Base-by-base conservation (phyloP, 345 rosid genomes). In the Erucastrum elatum region DNA sequence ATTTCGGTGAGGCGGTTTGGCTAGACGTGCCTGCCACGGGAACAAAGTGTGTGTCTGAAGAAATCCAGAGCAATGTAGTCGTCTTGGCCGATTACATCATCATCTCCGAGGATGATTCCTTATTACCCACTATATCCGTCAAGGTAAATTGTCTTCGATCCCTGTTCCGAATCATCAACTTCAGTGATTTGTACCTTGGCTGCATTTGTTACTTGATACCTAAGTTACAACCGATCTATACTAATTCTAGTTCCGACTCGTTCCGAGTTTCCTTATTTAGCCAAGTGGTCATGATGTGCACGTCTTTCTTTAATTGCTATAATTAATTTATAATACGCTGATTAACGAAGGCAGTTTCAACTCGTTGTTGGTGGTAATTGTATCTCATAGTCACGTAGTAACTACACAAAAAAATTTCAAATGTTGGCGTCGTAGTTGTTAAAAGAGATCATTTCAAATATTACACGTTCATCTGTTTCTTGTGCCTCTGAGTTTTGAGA, bases 31-130 rank as follows among this genome's bases (percentile, higher is more conserved):
- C 98, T 9, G 78, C 85, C 76, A 70, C 94, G 6, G 98, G 97
- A 62, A 86, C 93, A 76, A 94, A 94, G 88, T 94, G 98, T 71
- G 84, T 94, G 11, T 94, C 97, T 15, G 98, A 94, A 91, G 96
- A 91, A 84, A 94, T 94, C 76, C 94, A 89, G 56, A 84, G 65
- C 87, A 88, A 87, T 89, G 89, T 88, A 60, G 90, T 94, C 66
- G 97, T 94, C 71, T 78, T 94, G 72, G 91, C 87, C 4, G 90
- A 91, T 85, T 94, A 89, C 72, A 77, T 84, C 78, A 88, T 90
- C 65, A 81, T 94, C 79, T 87, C 88, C 60, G 94, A 89, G 27
- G 80, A 87, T 35, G 87, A 86, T 16, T 80, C 74, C 15, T 69
- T 68, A 60, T 67, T 70, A 60, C 83, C 86, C 17, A 79, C 87